Evolutionary conservation across 1,139 yeast genomes (phyloP).

Genomic region (Entelexis sorbosivorans): DNA sequence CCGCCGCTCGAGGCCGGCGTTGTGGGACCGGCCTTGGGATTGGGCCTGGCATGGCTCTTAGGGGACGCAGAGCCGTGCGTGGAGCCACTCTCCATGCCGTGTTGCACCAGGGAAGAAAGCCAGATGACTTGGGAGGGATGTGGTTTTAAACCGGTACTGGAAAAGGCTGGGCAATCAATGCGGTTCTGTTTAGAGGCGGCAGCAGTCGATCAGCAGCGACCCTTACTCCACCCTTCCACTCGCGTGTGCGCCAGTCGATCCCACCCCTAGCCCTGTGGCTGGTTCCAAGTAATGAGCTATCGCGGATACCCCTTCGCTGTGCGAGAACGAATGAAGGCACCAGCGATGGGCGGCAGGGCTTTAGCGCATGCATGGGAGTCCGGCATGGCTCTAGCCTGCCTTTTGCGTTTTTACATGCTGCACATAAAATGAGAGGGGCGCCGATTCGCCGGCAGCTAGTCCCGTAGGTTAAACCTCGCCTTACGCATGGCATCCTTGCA

Average conservation of each 20-base stretch:
- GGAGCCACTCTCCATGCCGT: constrained; percentile 7
- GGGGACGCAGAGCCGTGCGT: constrained; percentile 4
- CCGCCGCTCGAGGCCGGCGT: not conserved
- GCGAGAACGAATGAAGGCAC: not conserved
- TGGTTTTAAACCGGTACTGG: not conserved
- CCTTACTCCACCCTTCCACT: constrained; percentile 3
- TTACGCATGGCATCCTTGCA: not conserved
- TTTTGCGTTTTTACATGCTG: too few species aligned
- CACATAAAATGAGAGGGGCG: not conserved
- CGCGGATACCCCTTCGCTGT: not conserved
- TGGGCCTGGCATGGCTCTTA: constrained; percentile 5
- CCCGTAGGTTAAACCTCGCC: not conserved
- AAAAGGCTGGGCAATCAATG: constrained; percentile 4
- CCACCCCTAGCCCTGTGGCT: constrained; percentile 6
- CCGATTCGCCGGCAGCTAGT: not conserved
- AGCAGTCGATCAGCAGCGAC: constrained; percentile 3
- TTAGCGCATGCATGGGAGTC: too few species aligned
- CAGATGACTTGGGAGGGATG: not conserved
- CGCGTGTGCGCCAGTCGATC: constrained; percentile 6
- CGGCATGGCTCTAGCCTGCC: too few species aligned
- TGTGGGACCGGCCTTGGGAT: not conserved
- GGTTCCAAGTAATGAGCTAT: not conserved
- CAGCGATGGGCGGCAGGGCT: not conserved
- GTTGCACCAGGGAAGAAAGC: not conserved
- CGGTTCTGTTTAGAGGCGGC: not conserved